These are phyloP conservation scores for Zygosaccharomyces pseudorouxii DNA, from an alignment of 805 yeast genomes.

Conservation along the genomic window DNA sequence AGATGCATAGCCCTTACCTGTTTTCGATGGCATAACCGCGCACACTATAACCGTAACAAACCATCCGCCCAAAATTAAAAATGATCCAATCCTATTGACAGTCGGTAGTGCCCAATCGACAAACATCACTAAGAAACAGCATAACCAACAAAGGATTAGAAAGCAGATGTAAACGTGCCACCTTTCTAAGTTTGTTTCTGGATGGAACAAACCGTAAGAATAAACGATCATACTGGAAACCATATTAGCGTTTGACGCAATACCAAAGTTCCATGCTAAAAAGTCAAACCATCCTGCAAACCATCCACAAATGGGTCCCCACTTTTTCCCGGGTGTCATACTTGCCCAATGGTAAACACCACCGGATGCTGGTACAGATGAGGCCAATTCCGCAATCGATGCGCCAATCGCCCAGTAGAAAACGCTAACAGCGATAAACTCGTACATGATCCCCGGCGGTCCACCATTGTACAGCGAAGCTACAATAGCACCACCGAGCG, in stretches of 20 bases:
- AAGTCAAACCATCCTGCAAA: constrained; percentile 10
- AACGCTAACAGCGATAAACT: constrained; percentile 8
- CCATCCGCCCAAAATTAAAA: constrained; percentile 10
- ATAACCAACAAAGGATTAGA: constrained; percentile 6
- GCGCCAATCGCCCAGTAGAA: constrained; percentile 11
- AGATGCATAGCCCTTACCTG: constrained; percentile 7
- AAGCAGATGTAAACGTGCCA: constrained; percentile 7
- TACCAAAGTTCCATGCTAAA: constrained; percentile 9
- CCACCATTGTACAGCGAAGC: constrained; percentile 11
- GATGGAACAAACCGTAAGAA: constrained; percentile 6
- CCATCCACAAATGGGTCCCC: constrained; percentile 10
- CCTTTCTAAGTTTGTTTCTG: not conserved
- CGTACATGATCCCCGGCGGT: constrained; percentile 8
- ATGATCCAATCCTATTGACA: constrained; percentile 7
- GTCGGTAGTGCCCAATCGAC: constrained; percentile 7
- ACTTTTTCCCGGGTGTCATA: constrained; percentile 5
- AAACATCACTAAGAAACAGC: constrained; percentile 7
- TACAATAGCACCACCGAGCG: constrained; percentile 10
- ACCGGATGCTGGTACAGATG: constrained; percentile 8
- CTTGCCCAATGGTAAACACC: constrained; percentile 10
- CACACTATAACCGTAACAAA: constrained; percentile 9
- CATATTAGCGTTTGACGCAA: constrained; percentile 6
- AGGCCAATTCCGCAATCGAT: constrained; percentile 8
- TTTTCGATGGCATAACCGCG: constrained; percentile 6
- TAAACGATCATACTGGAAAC: constrained; percentile 7